phyloP scores from a whole-genome alignment of 768 basidiomycete species.

The Paxillus involutus region DNA sequence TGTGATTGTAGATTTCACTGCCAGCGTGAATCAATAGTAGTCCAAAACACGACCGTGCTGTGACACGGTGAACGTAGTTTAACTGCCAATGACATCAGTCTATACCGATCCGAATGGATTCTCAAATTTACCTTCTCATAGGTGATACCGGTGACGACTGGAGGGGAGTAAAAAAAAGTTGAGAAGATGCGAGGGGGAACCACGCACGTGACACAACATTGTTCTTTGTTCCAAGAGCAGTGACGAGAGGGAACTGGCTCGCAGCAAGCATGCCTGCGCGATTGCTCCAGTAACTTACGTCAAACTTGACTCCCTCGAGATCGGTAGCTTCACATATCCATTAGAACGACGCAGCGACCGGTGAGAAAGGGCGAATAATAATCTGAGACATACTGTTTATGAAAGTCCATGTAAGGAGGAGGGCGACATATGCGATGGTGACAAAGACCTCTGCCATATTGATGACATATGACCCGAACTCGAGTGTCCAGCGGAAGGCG shows the following conservation, averaged over 20 bases:
- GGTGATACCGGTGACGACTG: conserved; percentile 29
- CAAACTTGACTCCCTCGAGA: neutral
- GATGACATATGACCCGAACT: conserved; percentile 41
- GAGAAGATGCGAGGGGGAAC: no score
- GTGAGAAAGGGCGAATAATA: neutral
- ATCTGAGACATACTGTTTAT: conserved; percentile 39
- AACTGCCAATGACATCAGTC: conserved; percentile 26
- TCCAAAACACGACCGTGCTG: conserved; percentile 45
- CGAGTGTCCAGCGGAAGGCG: conserved; percentile 48
- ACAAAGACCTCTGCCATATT: conserved; percentile 47
- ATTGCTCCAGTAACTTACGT: conserved; percentile 25
- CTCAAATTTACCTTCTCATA: conserved; percentile 24
- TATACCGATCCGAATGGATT: neutral
- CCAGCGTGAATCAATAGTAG: conserved; percentile 50
- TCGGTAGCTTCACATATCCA: conserved; percentile 1
- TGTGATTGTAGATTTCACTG: conserved; percentile 4
- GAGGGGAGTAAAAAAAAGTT: neutral
- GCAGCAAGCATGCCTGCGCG: conserved; percentile 33
- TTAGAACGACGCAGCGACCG: neutral
- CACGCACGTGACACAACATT: conserved; percentile 41
- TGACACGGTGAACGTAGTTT: conserved; percentile 47
- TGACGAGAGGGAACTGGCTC: conserved; percentile 42
- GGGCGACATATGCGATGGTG: conserved; percentile 44
- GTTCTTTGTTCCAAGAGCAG: conserved; percentile 50
- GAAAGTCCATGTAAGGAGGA: conserved; percentile 45